Evolutionary conservation across 306 rosid genomes (phyloP), one percentile per base, ranked within the genome.

Genomic region (Ochetophila trinervis): DNA sequence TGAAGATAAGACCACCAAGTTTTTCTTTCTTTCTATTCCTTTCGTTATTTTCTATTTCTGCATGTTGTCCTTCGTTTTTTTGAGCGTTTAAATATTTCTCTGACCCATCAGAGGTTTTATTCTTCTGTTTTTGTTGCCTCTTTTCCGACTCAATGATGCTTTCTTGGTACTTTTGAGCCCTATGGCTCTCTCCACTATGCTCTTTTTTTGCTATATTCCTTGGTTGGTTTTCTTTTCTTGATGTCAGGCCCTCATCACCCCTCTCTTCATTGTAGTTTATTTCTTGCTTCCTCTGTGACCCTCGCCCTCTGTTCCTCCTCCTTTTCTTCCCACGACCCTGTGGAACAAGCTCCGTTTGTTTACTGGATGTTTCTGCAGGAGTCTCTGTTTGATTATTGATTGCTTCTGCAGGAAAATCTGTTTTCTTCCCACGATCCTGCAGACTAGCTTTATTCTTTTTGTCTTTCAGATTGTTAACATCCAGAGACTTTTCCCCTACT

Each of bases 1-100:
- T 86, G 82, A 93, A 93, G 79, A 93, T 93, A 66, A 84, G 63
- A 65, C 98, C 98, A 64, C 90, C 98, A 61, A 83, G 76, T 42
- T 74, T 89, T 78, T 87, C 96, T 42, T 71, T 71, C 44, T 34
- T 63, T 51, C 71, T 82, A 20, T 58, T 66, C 10, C 53, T 60
- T 52, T 15, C 70, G 65, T 35, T 62, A 59, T 72, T 85, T 35
- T 63, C 77, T 24, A 3, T 50, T 47, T 61, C 73, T 34, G 63
- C 76, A 36, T 4, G 47, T 40, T 56, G 78, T 53, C 62, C 78
- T 60, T 78, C 77, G 36, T 48, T 72, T 70, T 19, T 72, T 24
- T 64, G 78, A 65, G 70, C 67, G 73, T 53, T 76, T 16, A 30
- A 22, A 45, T 70, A 63, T 69, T 53, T 76, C 65, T 56, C 73